Evolutionary conservation across 495 filamentous ascomycete species (phyloP).

Genomic region (Penicillium robsamsonii): DNA sequence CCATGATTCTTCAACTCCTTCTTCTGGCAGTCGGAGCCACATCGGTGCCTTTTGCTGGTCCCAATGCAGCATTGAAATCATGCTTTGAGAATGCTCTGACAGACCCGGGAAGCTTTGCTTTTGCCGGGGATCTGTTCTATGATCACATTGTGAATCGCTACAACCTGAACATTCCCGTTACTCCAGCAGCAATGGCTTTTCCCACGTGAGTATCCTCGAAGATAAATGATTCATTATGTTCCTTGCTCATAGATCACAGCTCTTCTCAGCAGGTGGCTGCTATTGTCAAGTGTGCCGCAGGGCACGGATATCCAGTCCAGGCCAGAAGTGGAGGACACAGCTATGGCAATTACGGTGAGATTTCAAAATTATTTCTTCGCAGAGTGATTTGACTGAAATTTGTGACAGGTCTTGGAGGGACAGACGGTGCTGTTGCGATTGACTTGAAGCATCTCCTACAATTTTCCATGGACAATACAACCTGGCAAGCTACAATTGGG

Average conservation of each 20-base stretch:
- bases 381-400: background rate
- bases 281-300: background rate
- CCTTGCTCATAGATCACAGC: background rate
- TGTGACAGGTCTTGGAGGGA: background rate
- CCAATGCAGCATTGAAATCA: background rate
- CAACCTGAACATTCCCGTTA: background rate
- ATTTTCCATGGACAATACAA: constrained; percentile 47
- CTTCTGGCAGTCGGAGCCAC: background rate
- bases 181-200: background rate
- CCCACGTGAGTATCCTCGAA: background rate
- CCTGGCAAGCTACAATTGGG: constrained; percentile 58
- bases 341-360: background rate
- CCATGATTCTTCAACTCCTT: background rate
- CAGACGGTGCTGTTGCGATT: constrained; percentile 34
- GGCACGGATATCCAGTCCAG: background rate
- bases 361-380: background rate
- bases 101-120: background rate
- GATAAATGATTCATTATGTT: background rate
- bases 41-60: background rate
- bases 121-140: background rate
- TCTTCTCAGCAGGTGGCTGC: background rate
- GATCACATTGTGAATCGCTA: background rate
- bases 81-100: background rate
- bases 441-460: constrained; percentile 36
- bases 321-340: background rate